Base-by-base conservation (phyloP, 176 grass and related monocot species). In the Pontederia crassipes region DNA sequence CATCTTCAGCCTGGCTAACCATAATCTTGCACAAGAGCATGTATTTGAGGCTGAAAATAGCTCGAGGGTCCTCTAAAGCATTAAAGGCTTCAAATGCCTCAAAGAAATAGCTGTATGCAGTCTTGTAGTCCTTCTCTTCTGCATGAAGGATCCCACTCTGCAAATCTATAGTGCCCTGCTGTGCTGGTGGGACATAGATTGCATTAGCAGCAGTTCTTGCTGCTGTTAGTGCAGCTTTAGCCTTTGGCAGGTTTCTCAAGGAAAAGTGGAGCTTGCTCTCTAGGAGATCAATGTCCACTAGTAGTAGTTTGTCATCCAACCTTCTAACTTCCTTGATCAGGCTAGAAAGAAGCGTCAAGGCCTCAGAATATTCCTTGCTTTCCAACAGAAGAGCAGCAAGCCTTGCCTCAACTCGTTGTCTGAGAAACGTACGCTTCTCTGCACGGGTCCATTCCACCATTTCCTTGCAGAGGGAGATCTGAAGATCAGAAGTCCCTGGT, bases 11-110 rank as follows among this genome's bases (percentile, higher is more conserved):
- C 28, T 95, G 90, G 69, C 78, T 95, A 58, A 89, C 90, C 90
- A 95, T 89, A 46, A 89, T 95, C 80, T 95, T 95, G 77, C 85
- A 95, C 55, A 95, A 61, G 16, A 95, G 85, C 90, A 95, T 95
- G 74, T 89, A 95, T 54, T 95, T 95, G 28, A 95, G 73, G 67
- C 86, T 79, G 62, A 85, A 89, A 20, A 85, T 73, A n/a, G 86
- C 81, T 13, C 75, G 73, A 45, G 78, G 63, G 46, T 85, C 86
- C 70, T 82, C 86, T 7, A 89, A 75, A 16, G 81, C 62, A 73
- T 78, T 85, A 64, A 85, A 89, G 45, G 78, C 86, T 76, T 89
- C 86, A 32, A 85, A 89, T 28, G 89, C 89, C 74, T 95, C 89
- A 32, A 95, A 89, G 67, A 89, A 95, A 72, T 95, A 95, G 72